phyloP scores from a whole-genome alignment of 768 basidiomycete species.

The Ramaria rubella region DNA sequence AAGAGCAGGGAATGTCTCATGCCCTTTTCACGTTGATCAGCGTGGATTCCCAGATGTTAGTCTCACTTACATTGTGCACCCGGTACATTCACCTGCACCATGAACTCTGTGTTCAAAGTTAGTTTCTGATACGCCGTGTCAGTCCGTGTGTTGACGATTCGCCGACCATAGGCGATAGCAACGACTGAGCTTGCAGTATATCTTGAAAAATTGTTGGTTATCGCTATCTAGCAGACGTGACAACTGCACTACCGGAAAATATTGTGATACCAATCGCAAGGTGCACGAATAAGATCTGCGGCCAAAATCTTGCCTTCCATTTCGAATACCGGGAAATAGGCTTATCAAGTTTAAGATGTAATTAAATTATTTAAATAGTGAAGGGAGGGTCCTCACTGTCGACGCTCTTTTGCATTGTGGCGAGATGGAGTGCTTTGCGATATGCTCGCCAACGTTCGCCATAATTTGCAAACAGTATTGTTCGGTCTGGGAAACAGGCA shows the following conservation, averaged over 20 bases:
- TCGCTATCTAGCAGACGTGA: not conserved
- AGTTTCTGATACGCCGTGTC: slow-evolving; percentile 13
- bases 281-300: slow-evolving; percentile 6
- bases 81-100: slow-evolving; percentile 13
- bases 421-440: slow-evolving; percentile 14
- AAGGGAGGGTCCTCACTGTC: slow-evolving; percentile 7
- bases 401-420: slow-evolving; percentile 13
- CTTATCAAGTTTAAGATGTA: not conserved
- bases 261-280: slow-evolving; percentile 7
- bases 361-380: not conserved
- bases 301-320: slow-evolving; percentile 12
- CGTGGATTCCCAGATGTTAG: too few species aligned
- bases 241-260: slow-evolving; percentile 1
- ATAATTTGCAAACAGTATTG: slow-evolving; percentile 12
- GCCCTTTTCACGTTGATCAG: slow-evolving; percentile 5
- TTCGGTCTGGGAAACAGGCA: not conserved
- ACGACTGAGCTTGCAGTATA: slow-evolving; percentile 15
- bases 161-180: slow-evolving; percentile 11
- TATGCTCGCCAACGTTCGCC: slow-evolving; percentile 14
- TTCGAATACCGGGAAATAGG: slow-evolving; percentile 13
- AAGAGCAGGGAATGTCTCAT: slow-evolving; percentile 15
- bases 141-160: slow-evolving; percentile 8
- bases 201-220: not conserved
- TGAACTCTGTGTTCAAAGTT: slow-evolving; percentile 6
- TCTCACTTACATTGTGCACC: slow-evolving; percentile 13